Percentiles rank a stretch among this genome's conserved stretches.
Evolutionary conservation across 1,284 basidiomycete genomes (phyloP).

Genomic region (Cryptococcus sp.): DNA sequence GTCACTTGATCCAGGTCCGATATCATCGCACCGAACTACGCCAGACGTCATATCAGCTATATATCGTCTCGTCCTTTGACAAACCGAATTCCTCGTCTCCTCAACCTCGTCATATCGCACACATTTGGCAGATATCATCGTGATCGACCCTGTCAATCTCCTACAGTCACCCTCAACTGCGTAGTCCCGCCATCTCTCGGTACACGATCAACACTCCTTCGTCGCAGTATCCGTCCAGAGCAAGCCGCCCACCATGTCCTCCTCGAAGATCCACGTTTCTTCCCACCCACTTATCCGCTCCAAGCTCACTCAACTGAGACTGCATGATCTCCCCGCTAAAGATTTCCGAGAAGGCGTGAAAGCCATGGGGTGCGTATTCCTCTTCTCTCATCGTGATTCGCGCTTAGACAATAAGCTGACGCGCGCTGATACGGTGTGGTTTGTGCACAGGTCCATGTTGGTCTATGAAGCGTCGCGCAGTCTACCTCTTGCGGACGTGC

Average conservation of each 20-base stretch:
- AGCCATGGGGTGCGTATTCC: slow-evolving; percentile 34
- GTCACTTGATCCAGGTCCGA: too few species aligned
- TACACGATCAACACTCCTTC: too few species aligned
- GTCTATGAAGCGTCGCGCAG: slow-evolving; percentile 40
- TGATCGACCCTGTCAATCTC: too few species aligned
- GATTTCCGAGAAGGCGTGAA: slow-evolving; percentile 48
- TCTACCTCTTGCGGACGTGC: slow-evolving; percentile 38
- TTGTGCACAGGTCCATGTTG: slow-evolving; percentile 37
- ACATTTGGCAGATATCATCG: too few species aligned
- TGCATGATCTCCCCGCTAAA: slow-evolving; percentile 47
- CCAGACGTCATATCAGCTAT: too few species aligned
- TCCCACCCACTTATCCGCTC: slow-evolving; percentile 44
- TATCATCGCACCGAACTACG: too few species aligned
- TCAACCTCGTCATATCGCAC: too few species aligned
- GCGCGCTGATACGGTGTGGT: neutral
- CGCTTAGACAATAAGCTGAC: neutral
- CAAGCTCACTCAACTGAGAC: slow-evolving; percentile 46
- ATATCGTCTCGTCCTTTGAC: neutral
- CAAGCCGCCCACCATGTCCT: slow-evolving; percentile 6
- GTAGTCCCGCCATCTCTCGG: too few species aligned
- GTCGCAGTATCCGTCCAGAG: neutral
- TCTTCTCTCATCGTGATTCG: neutral
- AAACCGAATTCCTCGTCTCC: too few species aligned
- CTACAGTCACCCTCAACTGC: too few species aligned
- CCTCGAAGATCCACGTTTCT: slow-evolving; percentile 32